phyloP scores from a whole-genome alignment of 805 yeast species.

The Schwanniomyces sp. region DNA sequence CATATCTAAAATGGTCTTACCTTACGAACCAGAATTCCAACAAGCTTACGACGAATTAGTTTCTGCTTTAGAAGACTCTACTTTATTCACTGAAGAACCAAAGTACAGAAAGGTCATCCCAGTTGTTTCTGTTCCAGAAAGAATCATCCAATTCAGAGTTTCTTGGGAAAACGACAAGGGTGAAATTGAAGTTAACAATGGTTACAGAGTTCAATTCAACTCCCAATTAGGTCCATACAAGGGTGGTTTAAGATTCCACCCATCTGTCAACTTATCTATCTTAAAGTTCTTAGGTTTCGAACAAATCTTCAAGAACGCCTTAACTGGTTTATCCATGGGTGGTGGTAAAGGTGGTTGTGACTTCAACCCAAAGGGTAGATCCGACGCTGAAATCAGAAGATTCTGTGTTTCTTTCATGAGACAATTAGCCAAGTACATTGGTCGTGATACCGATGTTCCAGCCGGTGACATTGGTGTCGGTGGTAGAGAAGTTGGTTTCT shows the following conservation, averaged over 20 bases:
- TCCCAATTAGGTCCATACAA: slow-evolving; percentile 98
- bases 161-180: slow-evolving; percentile 97
- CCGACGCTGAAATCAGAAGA: slow-evolving; percentile 92
- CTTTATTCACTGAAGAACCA: slow-evolving; percentile 86
- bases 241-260: slow-evolving; percentile 98
- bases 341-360: slow-evolving; percentile 99
- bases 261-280: slow-evolving; percentile 91
- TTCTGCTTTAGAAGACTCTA: slow-evolving; percentile 85
- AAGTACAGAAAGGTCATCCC: slow-evolving; percentile 85
- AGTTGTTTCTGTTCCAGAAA: slow-evolving; percentile 92
- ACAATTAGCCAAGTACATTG: slow-evolving; percentile 94
- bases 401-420: slow-evolving; percentile 96
- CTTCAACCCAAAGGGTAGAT: slow-evolving; percentile 94
- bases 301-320: slow-evolving; percentile 97
- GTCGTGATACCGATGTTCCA: slow-evolving; percentile 96
- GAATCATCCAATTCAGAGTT: slow-evolving; percentile 95
- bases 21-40: slow-evolving; percentile 97
- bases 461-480: slow-evolving; percentile 99
- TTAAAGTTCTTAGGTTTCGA: slow-evolving; percentile 96
- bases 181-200: slow-evolving; percentile 88
- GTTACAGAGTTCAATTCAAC: slow-evolving; percentile 98
- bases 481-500: slow-evolving; percentile 92
- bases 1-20: slow-evolving; percentile 60
- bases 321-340: slow-evolving; percentile 96
- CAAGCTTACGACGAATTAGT: slow-evolving; percentile 96